Percentiles rank a stretch among this genome's conserved stretches.
These are phyloP conservation scores for Mycena metata DNA, from an alignment of 768 basidiomycete genomes.

Conservation along the genomic window DNA sequence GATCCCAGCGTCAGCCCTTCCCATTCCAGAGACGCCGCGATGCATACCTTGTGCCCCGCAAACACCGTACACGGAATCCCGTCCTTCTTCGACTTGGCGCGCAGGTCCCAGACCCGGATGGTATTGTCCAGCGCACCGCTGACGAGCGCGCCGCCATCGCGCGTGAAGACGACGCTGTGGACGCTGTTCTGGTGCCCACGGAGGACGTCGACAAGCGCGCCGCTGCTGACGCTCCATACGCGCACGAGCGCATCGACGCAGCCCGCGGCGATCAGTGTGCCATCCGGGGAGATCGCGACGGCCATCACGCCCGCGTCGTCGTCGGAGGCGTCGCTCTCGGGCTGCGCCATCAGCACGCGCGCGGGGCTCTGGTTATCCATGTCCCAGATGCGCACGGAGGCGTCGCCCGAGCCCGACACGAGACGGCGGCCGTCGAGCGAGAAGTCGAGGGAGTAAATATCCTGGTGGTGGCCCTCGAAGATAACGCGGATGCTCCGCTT, in stretches of 20 bases:
- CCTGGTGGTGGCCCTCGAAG: slow-evolving; percentile 89
- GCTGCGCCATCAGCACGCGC: slow-evolving; percentile 39
- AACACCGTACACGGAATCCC: slow-evolving; percentile 71
- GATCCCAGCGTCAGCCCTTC: neutral
- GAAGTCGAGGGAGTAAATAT: slow-evolving; percentile 96
- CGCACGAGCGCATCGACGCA: slow-evolving; percentile 71
- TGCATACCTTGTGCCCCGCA: slow-evolving; percentile 81
- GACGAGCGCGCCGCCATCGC: slow-evolving; percentile 92
- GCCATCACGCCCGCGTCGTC: slow-evolving; percentile 68
- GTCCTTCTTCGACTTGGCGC: slow-evolving; percentile 37
- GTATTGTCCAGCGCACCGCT: slow-evolving; percentile 94
- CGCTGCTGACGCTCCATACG: slow-evolving; percentile 72
- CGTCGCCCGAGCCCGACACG: slow-evolving; percentile 82
- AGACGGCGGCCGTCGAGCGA: slow-evolving; percentile 80
- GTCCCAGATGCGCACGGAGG: slow-evolving; percentile 49
- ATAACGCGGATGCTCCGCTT: slow-evolving; percentile 77
- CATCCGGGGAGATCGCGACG: slow-evolving; percentile 74
- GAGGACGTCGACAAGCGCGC: slow-evolving; percentile 77
- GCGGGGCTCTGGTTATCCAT: slow-evolving; percentile 38
- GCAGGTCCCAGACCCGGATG: slow-evolving; percentile 87
- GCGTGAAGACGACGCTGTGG: slow-evolving; percentile 92
- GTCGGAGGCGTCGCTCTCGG: slow-evolving; percentile 30
- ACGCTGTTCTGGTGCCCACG: slow-evolving; percentile 88
- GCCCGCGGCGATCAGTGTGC: slow-evolving; percentile 61
- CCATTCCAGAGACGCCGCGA: slow-evolving; percentile 43